Evolutionary conservation across 768 basidiomycete species (phyloP).

Genomic region (Calocybe indica): DNA sequence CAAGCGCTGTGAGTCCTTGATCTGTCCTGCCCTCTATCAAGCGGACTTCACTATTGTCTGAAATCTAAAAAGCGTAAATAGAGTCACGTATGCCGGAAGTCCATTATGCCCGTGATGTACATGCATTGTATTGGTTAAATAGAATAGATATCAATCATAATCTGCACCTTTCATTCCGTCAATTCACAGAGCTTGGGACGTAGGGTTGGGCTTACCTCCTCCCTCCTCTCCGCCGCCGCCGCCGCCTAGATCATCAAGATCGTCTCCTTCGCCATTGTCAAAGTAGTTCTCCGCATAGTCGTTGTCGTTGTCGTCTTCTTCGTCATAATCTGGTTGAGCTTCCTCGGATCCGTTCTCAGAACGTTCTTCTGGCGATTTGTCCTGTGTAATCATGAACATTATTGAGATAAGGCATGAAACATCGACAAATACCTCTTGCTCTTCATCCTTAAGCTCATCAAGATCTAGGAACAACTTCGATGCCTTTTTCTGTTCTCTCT

Average conservation of each 20-base stretch:
- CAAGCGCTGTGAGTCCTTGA: too few species aligned
- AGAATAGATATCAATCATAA: constrained; percentile 8
- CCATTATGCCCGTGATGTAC: too few species aligned
- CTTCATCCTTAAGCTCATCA: constrained; percentile 63
- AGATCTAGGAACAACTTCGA: constrained; percentile 31
- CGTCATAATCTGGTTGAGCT: constrained; percentile 72
- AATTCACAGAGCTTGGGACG: neutral
- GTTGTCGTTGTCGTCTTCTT: constrained; percentile 88
- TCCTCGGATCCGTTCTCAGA: constrained; percentile 65
- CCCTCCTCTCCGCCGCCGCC: constrained; percentile 66
- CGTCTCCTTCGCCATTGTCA: constrained; percentile 82
- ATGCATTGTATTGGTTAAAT: too few species aligned
- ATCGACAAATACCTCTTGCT: constrained; percentile 45
- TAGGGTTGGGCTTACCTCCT: constrained; percentile 32
- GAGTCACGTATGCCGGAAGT: too few species aligned
- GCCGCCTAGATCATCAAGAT: constrained; percentile 71
- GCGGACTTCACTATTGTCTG: too few species aligned
- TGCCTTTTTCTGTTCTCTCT: constrained; percentile 41
- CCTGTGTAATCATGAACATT: constrained; percentile 27
- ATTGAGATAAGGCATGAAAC: neutral
- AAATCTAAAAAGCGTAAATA: too few species aligned
- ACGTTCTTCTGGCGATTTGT: constrained; percentile 65
- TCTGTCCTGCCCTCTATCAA: too few species aligned
- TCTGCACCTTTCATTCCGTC: constrained; percentile 10
- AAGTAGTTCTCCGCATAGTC: constrained; percentile 91